Conservation (phyloP, 176 grass and related monocot species). For the Zea luxurians region DNA sequence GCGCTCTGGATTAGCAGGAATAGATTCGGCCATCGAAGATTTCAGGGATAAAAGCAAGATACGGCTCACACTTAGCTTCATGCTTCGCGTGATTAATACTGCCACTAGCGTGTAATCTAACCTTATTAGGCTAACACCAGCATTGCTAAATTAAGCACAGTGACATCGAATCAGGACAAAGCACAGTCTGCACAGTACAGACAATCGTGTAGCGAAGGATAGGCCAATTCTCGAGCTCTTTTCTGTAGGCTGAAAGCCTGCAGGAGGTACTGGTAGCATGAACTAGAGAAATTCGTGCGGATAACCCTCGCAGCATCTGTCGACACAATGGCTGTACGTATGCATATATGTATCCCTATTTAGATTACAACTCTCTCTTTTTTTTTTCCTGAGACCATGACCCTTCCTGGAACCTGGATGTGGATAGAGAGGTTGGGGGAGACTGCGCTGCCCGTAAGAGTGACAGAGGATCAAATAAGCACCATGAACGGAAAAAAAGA, state of each 20-base stretch:
- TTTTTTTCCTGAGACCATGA: not conserved
- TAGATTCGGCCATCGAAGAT: constrained; percentile 16
- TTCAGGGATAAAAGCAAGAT: constrained; percentile 33
- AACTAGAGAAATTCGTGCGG: not conserved
- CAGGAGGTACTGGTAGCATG: constrained; percentile 12
- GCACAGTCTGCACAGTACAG: not conserved
- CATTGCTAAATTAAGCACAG: constrained; percentile 3
- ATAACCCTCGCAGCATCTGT: not conserved
- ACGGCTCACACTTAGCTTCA: constrained; percentile 15
- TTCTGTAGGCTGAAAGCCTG: not conserved
- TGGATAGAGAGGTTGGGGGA: not conserved
- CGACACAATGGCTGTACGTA: not conserved
- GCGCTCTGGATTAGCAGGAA: constrained; percentile 37
- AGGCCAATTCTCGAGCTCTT: not conserved
- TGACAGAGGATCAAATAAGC: not conserved
- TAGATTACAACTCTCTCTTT: not conserved
- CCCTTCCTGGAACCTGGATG: constrained; percentile 7
- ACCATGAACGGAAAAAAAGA: not conserved
- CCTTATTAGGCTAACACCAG: constrained; percentile 18
- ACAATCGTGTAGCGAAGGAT: not conserved
- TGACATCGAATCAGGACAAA: not conserved
- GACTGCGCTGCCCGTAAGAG: not conserved
- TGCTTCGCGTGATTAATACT: constrained; percentile 28
- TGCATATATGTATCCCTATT: not conserved
- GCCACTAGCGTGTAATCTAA: not conserved